phyloP scores from a whole-genome alignment of 2,329 filamentous ascomycete species.

The Fusarium ambrosium region DNA sequence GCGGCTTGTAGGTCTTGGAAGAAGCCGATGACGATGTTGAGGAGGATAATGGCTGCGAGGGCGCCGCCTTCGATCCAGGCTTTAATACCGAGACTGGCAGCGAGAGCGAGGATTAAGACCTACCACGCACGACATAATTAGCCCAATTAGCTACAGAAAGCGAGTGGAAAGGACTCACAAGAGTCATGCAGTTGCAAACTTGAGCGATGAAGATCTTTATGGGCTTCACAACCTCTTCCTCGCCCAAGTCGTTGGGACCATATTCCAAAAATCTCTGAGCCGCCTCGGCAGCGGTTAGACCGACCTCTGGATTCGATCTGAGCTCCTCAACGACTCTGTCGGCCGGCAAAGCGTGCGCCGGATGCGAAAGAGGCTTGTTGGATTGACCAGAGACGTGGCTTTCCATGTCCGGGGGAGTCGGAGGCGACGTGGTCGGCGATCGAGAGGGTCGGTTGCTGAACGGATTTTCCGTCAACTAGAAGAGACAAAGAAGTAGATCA shows the following conservation, averaged over 20 bases:
- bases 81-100: conserved; percentile 67
- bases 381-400: conserved; percentile 56
- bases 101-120: conserved; percentile 68
- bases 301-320: conserved; percentile 67
- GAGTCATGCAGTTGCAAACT: conserved; percentile 77
- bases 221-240: conserved; percentile 70
- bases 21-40: conserved; percentile 69
- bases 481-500: neutral
- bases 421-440: conserved; percentile 10
- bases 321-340: conserved; percentile 68
- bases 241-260: conserved; percentile 74
- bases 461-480: neutral
- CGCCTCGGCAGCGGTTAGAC: conserved; percentile 68
- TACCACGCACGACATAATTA: conserved; percentile 29
- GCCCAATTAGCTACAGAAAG: no score
- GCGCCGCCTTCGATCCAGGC: conserved; percentile 73
- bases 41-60: conserved; percentile 67
- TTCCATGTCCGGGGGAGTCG: conserved; percentile 7
- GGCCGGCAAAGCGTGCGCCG: conserved; percentile 73
- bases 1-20: conserved; percentile 61
- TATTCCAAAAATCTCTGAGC: conserved; percentile 66
- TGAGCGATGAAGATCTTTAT: conserved; percentile 75
- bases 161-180: conserved; percentile 57
- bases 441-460: neutral
- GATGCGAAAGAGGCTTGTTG: conserved; percentile 67